Conservation (phyloP, 31 red algal species). For the Porphyra umbilicalis region DNA sequence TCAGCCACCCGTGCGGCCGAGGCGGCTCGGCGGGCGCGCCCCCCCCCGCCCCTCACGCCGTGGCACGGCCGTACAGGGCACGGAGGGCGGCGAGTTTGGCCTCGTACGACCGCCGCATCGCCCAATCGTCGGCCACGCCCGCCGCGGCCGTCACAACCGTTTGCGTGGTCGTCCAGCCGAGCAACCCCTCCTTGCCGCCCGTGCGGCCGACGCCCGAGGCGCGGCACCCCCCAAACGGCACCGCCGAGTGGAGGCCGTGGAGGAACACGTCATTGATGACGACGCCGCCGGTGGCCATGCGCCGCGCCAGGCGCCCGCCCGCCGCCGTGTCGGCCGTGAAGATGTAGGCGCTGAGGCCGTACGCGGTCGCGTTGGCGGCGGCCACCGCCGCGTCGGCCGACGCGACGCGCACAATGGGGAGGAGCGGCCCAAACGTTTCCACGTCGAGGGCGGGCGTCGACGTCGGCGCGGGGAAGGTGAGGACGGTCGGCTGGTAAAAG, state of each 20-base stretch:
- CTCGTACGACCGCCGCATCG: not conserved
- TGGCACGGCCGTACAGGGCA: not conserved
- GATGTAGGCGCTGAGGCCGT: slow-evolving; percentile 24
- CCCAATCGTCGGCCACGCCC: not conserved
- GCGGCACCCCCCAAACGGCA: slow-evolving; percentile 81
- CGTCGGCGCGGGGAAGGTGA: slow-evolving; percentile 11
- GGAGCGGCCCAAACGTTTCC: slow-evolving; percentile 84
- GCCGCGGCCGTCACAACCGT: not conserved
- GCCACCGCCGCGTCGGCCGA: slow-evolving; percentile 16
- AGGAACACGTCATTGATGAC: slow-evolving; percentile 93
- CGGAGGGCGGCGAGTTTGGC: not conserved
- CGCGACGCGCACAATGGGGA: slow-evolving; percentile 37
- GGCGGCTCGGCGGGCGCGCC: too few species aligned
- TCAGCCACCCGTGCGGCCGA: too few species aligned
- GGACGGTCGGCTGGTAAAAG: slow-evolving; percentile 21
- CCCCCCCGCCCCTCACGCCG: not conserved
- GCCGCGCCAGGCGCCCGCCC: slow-evolving; percentile 30
- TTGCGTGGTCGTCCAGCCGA: not conserved
- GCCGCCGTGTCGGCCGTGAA: slow-evolving; percentile 19
- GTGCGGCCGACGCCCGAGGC: not conserved
- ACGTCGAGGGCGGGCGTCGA: slow-evolving; percentile 25
- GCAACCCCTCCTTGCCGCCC: not conserved
- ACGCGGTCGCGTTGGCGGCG: slow-evolving; percentile 15
- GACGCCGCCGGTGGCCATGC: slow-evolving; percentile 63
- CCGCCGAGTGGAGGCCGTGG: slow-evolving; percentile 80